Conservation (phyloP, 352 stramenopile species). For the Phytophthora nicotianae region DNA sequence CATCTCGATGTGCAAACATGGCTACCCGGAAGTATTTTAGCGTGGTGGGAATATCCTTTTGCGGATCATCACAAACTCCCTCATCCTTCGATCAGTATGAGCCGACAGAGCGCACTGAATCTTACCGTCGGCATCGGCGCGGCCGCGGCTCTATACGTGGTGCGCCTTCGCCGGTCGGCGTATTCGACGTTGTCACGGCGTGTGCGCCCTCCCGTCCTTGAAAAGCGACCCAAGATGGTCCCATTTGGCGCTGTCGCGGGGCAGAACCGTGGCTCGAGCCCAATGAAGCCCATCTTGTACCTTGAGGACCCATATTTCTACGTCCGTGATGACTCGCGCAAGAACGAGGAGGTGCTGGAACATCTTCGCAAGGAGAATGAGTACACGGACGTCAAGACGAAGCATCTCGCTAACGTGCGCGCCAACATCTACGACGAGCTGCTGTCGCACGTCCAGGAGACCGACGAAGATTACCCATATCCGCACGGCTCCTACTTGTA, state of each 20-base stretch:
- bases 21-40: too few species aligned
- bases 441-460: conserved; percentile 90
- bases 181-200: conserved; percentile 60
- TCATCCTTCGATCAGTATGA: too few species aligned
- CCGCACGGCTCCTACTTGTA: conserved; percentile 85
- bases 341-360: conserved; percentile 91
- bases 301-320: conserved; percentile 96
- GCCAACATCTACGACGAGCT: conserved; percentile 94
- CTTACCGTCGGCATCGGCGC: conserved; percentile 61
- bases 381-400: conserved; percentile 90
- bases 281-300: conserved; percentile 90
- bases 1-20: too few species aligned
- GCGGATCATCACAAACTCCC: too few species aligned
- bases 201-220: conserved; percentile 58
- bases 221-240: conserved; percentile 82
- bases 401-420: conserved; percentile 82
- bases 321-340: conserved; percentile 93
- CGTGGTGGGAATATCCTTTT: too few species aligned
- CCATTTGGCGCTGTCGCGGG: conserved; percentile 77
- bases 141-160: conserved; percentile 59
- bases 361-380: conserved; percentile 94
- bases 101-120: conserved; percentile 53
- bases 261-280: conserved; percentile 81
- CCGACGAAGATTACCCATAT: conserved; percentile 85
- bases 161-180: conserved; percentile 59